Base-by-base conservation (phyloP, 169 alveolate genomes). In the Plasmodium coatneyi region DNA sequence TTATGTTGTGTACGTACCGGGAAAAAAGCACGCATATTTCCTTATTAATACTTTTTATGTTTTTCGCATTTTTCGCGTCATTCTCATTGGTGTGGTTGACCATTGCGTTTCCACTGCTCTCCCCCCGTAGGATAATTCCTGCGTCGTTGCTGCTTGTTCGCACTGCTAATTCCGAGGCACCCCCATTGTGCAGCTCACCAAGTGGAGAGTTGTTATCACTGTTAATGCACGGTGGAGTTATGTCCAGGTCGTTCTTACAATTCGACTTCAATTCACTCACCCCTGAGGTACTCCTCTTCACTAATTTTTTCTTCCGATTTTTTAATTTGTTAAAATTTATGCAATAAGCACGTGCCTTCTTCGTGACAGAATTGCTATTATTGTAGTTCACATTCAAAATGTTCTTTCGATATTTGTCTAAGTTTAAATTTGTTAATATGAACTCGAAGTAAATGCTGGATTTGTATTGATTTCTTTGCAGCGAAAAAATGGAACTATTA, bases 1-100 rank as follows among this genome's bases (percentile, higher is more conserved):
- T 89, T 32, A 89, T 89, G 71, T 89, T 89, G 25, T 89, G 82
- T 28, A 89, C 76, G 34, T 79, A 89, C 14, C 94, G 87, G 19
- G 94, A 89, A 60, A 89, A 89, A 32, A 89, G 71, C 10, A 89
- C 90, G 71, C 71, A 89, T 25, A 89, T 79, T 79, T 89, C 94
- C 81, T 89, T 70, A 46, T 89, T 60, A 28, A 89, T 89, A 28
- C 30, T 66, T n/a, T 79, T 80, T n/a, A 89, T 60, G 71, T 89
- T 28, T 39, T 39, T 66, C 10, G 16, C 41, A 76, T 86, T 9
- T 22, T 10, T 49, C 22, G 10, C 30, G 46, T 83, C 32, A 2
- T 16, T 83, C 54, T 41, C 46, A 16, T 46, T 9, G 71, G 30
- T 9, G 32, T 80, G 4, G 19, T 46, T 49, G 4, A 30, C 66